Base-by-base conservation (phyloP, 768 basidiomycete genomes). In the Tephrocybe sp. region DNA sequence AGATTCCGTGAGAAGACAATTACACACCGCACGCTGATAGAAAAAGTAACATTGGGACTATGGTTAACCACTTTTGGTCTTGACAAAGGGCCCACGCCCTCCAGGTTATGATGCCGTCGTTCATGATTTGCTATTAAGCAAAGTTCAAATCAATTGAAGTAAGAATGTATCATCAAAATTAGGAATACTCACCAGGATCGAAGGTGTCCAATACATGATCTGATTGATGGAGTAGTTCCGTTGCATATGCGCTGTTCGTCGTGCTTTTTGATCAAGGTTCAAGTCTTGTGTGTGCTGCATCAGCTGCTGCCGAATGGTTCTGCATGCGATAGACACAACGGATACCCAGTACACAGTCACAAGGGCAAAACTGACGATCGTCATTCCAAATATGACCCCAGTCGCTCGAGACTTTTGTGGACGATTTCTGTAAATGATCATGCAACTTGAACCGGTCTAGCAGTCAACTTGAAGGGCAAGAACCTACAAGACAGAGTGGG, bases 21-120 rank as follows among this genome's bases (percentile, higher is more conserved):
- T 3, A 16, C 42, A 13, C 21, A 49, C 49, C 49, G 23, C 31
- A 37, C 9, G 49, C 18, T 3, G 31, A 5, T 4, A 43, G 12
- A 7, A 49, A 25, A 34, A 49, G 42, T 7, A 49, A 27, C 15
- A 49, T 43, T 2, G 49, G 49, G 29, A 43, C 15, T n/a, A 16
- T 23, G 29, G 25, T 43, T 18, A 42, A 27, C 49, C 49, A 27
- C 11, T 42, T 23, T 19, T 37, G 49, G 29, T 36, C 15, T 22
- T 37, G 49, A 24, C 49, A 49, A 18, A 49, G 42, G 4, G 33
- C 49, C 42, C 49, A 49, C 31, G 42, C 49, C 23, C 42, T 41
- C 49, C 49, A 49, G 34, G 42, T 42, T 16, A 49, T 43, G 16
- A 49, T 49, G 19, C 48, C 31, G 18, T 49, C 42, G 27, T 49